Base-by-base conservation (phyloP, 179 eudicot species). In the Carnegiea gigantea region DNA sequence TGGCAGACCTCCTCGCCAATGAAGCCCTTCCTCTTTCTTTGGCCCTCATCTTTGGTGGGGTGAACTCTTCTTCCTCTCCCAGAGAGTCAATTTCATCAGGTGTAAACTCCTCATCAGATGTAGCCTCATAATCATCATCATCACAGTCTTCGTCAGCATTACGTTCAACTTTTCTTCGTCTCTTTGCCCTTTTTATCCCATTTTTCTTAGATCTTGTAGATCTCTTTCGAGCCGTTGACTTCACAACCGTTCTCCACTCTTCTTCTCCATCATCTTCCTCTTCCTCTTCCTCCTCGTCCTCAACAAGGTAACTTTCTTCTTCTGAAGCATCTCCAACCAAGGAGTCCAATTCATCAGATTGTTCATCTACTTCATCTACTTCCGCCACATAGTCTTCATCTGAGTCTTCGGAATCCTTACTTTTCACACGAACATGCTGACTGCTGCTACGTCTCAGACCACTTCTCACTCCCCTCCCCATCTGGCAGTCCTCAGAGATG, bases 371-470 rank as follows among this genome's bases (percentile, higher is more conserved):
- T 81, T 89, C 93, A 73, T 90, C 97, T 60, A 76, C 92, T 79
- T 88, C 92, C 20, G 92, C 86, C 44, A 86, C 87, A 46, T 91
- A 92, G 77, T 92, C 95, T 79, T 93, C 98, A 84, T 92, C 96
- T 6, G 97, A 93, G 71, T 88, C 93, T 76, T 93, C 97, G 5
- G 95, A 91, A 48, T 82, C 90, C 80, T 79, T 68, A 51, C 65
- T 80, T 77, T 83, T 89, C 57, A 71, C 80, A 14, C 76, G 79
- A 21, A 43, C 81, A 71, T 82, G 83, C 81, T 82, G 80, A 73
- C 70, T 83, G 67, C 62, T 77, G 73, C 68, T 80, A 74, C 67
- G 76, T 83, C 80, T 85, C 46, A 60, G 75, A 86, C 83, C 90
- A 79, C 57, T 80, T 87, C 84, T 86, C 75, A 82, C 86, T 82